Evolutionary conservation across 352 stramenopile genomes (phyloP).

Genomic region (Globisporangium nagaii): DNA sequence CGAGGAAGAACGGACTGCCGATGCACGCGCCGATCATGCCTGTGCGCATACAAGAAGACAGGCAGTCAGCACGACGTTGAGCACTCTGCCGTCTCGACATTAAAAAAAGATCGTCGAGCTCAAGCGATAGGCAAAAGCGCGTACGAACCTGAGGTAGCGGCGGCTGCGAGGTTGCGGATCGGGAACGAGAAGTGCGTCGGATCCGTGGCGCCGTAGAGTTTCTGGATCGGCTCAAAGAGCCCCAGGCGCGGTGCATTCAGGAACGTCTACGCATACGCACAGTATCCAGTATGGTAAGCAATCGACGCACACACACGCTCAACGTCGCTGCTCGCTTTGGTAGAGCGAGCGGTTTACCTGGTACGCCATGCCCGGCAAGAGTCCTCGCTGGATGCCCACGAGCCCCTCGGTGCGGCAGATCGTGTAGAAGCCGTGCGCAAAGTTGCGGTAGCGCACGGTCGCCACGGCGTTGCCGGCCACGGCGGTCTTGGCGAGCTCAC

Average conservation of each 20-base stretch:
- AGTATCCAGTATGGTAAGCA: background rate
- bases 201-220: slow-evolving; percentile 75
- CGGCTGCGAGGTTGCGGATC: slow-evolving; percentile 69
- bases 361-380: slow-evolving; percentile 74
- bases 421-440: slow-evolving; percentile 82
- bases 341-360: slow-evolving; percentile 42
- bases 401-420: slow-evolving; percentile 75
- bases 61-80: slow-evolving; percentile 1
- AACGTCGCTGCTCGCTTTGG: background rate
- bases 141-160: slow-evolving; percentile 57
- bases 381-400: slow-evolving; percentile 70
- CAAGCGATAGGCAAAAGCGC: too few species aligned
- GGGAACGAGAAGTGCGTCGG: slow-evolving; percentile 67
- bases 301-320: background rate
- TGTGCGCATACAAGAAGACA: slow-evolving; percentile 2
- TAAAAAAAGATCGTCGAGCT: too few species aligned
- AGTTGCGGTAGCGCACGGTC: slow-evolving; percentile 76
- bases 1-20: slow-evolving; percentile 81
- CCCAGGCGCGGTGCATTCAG: slow-evolving; percentile 80
- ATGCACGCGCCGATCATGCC: slow-evolving; percentile 71
- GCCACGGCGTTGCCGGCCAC: slow-evolving; percentile 21
- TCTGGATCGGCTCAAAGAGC: slow-evolving; percentile 76
- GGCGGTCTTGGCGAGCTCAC: slow-evolving; percentile 60
- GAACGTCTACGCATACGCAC: slow-evolving; percentile 30
- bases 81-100: too few species aligned